Evolutionary conservation across 2,329 filamentous ascomycete species (phyloP), one percentile per base, ranked within the genome.

Genomic region (Monosporascus sp.): DNA sequence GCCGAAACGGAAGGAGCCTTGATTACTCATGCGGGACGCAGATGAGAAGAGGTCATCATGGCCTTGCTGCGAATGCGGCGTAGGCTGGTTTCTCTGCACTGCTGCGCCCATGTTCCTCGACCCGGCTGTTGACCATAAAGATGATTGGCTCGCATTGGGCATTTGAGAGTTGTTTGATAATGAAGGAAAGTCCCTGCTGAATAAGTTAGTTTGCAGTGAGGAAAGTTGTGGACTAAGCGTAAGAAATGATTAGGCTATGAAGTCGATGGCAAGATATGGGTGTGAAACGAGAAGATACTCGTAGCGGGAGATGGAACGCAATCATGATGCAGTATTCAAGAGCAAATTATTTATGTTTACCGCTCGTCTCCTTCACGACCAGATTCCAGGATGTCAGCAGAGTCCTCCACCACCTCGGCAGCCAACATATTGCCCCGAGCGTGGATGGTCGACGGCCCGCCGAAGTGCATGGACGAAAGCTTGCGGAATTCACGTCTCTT

Each of bases 131-230:
- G 80, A 76, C 82, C 82, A 85, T 69, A 84, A 74, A 5, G 79
- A 79, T 16, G 76, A 70, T 56, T 76, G 76, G 46, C 66, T 76
- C 7, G 75, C 67, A 54, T 69, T 79, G 27, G 77, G 71, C 44
- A 83, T 68, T 62, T 82, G 80, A 45, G 81, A 73, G 58, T 80
- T 84, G 62, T 82, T 84, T 50, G 83, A 85, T 60, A 87, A 69
- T 22, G 83, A 85, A 8, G 84, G 84, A 52, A 87, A 87, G 64
- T 87, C 84, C 56, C 84, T 87, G 56, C 48, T 50, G 55, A 27
- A 56, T 37, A 52, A 52, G 51, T 71, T 49, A 71, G 70, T 51
- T 49, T 45, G 37, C 40, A 27, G 24, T 44, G 19, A 17, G 8
- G 19, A 49, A 27, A 56, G n/a, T 22, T 22, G 31, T 34, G 31